These are phyloP conservation scores for Quercus ilex DNA, from an alignment of 306 rosid species.

Conservation along the genomic window DNA sequence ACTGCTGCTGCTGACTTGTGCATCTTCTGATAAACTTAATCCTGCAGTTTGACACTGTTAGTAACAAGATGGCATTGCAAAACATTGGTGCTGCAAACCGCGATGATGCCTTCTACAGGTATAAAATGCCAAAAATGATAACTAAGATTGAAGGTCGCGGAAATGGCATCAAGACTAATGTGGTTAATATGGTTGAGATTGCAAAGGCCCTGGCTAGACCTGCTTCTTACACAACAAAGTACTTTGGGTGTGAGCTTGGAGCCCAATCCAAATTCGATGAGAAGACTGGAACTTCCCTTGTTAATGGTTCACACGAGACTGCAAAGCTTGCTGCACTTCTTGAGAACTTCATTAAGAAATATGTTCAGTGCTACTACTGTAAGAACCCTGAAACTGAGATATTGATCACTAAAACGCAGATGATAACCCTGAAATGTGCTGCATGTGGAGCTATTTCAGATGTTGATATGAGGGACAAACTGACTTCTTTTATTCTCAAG, in stretches of 20 bases:
- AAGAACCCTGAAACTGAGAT: conserved; percentile 85
- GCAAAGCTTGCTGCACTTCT: conserved; percentile 75
- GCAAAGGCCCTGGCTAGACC: conserved; percentile 89
- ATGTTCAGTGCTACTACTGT: conserved; percentile 78
- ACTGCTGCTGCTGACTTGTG: conserved; percentile 12
- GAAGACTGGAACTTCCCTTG: conserved; percentile 67
- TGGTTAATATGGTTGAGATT: conserved; percentile 80
- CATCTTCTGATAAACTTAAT: conserved; percentile 14
- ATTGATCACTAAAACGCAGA: conserved; percentile 63
- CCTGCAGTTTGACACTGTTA: not conserved
- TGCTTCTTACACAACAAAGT: conserved; percentile 69
- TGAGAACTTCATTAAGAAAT: conserved; percentile 79
- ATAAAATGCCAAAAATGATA: conserved; percentile 88
- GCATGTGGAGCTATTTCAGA: conserved; percentile 80
- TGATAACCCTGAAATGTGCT: conserved; percentile 74
- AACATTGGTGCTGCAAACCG: conserved; percentile 81
- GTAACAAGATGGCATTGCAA: conserved; percentile 59
- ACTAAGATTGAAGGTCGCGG: conserved; percentile 86
- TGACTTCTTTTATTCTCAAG: conserved; percentile 70
- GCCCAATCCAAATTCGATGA: conserved; percentile 85
- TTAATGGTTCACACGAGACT: conserved; percentile 82
- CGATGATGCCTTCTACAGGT: conserved; percentile 89
- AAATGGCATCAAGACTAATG: conserved; percentile 78
- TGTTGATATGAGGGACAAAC: conserved; percentile 84
- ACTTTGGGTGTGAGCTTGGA: conserved; percentile 84